A percentile compares a stretch with the other conserved stretches of the same genome.
phyloP scores from a whole-genome alignment of 495 filamentous ascomycete genomes.

The Penicillium maclennaniae region DNA sequence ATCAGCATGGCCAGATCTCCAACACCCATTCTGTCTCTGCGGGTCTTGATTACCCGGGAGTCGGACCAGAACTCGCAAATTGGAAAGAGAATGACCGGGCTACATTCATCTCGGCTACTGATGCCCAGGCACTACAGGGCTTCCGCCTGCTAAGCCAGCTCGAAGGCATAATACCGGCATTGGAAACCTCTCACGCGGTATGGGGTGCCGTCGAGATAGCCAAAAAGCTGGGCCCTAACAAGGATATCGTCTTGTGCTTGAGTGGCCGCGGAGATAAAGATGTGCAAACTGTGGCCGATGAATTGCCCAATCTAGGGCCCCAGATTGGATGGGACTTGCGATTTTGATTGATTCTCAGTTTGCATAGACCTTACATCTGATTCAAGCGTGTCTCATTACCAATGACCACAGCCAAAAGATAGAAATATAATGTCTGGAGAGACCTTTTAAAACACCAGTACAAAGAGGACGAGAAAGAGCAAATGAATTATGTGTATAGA shows the following conservation, averaged over 20 bases:
- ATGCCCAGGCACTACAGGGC: constrained; percentile 79
- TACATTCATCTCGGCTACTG: constrained; percentile 81
- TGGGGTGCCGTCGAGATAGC: constrained; percentile 84
- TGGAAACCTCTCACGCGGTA: constrained; percentile 78
- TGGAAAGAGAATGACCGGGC: constrained; percentile 88
- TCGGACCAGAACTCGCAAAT: constrained; percentile 78
- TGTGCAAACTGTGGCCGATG: constrained; percentile 92
- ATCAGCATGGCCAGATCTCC: constrained; percentile 79
- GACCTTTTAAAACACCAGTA: no score
- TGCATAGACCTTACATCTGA: no score
- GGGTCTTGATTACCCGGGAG: constrained; percentile 90
- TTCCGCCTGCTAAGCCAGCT: constrained; percentile 64
- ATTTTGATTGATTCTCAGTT: background rate
- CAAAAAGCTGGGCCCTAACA: constrained; percentile 75
- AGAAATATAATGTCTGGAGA: no score
- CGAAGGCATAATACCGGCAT: constrained; percentile 5
- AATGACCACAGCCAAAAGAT: no score
- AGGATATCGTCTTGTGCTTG: constrained; percentile 87
- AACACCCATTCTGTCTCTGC: constrained; percentile 92
- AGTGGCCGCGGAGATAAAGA: constrained; percentile 93
- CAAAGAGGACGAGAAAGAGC: no score
- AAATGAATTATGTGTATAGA: no score
- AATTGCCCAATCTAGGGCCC: constrained; percentile 52
- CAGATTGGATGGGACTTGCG: background rate
- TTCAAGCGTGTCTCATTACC: no score